Evolutionary conservation across 192 early-diverging fungal genomes (phyloP).

Genomic region (Entomortierella lignicola): DNA sequence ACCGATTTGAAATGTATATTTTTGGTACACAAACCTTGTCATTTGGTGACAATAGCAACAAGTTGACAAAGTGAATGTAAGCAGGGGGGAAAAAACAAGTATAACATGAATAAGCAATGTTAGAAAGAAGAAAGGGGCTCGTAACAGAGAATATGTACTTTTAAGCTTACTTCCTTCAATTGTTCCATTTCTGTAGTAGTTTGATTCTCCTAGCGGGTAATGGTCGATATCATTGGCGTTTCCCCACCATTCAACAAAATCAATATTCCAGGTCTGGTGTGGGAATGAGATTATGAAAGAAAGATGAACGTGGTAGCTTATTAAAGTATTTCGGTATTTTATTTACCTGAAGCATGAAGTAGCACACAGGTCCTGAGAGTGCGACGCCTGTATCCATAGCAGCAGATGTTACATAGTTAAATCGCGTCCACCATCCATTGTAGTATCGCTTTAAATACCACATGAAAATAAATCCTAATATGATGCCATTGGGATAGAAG

Average conservation of each 20-base stretch:
- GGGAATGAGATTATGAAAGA: too few relatives aligned
- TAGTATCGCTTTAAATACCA: constrained; percentile 50
- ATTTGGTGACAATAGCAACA: background rate
- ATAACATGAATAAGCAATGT: background rate
- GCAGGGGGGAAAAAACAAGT: background rate
- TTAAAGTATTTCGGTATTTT: background rate
- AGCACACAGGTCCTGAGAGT: constrained; percentile 57
- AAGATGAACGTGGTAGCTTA: too few relatives aligned
- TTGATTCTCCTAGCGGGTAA: constrained; percentile 41
- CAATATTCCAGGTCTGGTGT: constrained; percentile 31
- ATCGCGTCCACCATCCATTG: constrained; percentile 61
- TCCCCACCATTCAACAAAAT: constrained; percentile 36
- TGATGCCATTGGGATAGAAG: constrained; percentile 57
- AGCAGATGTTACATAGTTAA: constrained; percentile 65
- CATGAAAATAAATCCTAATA: constrained; percentile 59
- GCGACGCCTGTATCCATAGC: constrained; percentile 70
- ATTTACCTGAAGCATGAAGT: constrained; percentile 51
- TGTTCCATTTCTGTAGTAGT: constrained; percentile 21
- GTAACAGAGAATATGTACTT: background rate
- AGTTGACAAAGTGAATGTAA: background rate
- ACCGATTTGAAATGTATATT: too few relatives aligned
- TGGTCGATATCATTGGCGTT: constrained; percentile 28
- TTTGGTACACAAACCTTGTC: too few relatives aligned
- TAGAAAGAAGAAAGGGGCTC: too few relatives aligned
- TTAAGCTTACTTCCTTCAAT: background rate